These are phyloP conservation scores for Cadophora sp. DNA, from an alignment of 2,329 filamentous ascomycete species.

Conservation along the genomic window DNA sequence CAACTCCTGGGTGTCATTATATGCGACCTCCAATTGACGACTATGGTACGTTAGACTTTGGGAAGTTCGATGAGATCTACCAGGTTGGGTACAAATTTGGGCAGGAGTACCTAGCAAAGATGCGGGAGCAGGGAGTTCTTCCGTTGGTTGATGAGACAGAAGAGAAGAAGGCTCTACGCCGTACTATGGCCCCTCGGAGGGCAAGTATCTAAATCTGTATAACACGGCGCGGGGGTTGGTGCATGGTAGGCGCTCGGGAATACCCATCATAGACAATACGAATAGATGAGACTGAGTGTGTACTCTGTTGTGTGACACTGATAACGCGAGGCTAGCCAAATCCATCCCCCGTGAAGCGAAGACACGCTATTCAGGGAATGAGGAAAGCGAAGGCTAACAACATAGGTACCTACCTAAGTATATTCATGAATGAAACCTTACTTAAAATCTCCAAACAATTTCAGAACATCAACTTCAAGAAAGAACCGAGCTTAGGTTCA, in stretches of 20 bases:
- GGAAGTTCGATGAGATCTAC: constrained; percentile 97
- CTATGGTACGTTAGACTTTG: constrained; percentile 95
- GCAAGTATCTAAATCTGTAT: constrained; percentile 68
- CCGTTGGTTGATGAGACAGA: constrained; percentile 74
- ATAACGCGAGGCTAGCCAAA: too few relatives aligned
- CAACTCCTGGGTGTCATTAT: constrained; percentile 88
- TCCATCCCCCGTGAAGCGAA: too few relatives aligned
- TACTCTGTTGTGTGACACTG: not conserved
- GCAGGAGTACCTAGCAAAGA: constrained; percentile 75
- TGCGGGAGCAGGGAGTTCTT: constrained; percentile 81
- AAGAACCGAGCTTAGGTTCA: too few relatives aligned
- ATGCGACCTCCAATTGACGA: constrained; percentile 94
- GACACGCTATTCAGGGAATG: too few relatives aligned
- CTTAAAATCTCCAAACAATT: too few relatives aligned
- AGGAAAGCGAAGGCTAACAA: too few relatives aligned
- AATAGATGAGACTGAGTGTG: not conserved
- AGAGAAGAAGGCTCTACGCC: constrained; percentile 76
- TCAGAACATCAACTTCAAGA: too few relatives aligned
- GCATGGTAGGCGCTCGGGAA: constrained; percentile 29
- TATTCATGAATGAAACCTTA: too few relatives aligned
- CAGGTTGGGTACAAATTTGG: constrained; percentile 87
- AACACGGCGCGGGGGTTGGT: constrained; percentile 6
- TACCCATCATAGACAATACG: constrained; percentile 22
- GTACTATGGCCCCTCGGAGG: constrained; percentile 80
- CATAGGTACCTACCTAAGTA: too few relatives aligned